Evolutionary conservation across 2,329 filamentous ascomycete genomes (phyloP), one percentile per base, ranked within the genome.

Genomic region (Trichoderma harzianum): DNA sequence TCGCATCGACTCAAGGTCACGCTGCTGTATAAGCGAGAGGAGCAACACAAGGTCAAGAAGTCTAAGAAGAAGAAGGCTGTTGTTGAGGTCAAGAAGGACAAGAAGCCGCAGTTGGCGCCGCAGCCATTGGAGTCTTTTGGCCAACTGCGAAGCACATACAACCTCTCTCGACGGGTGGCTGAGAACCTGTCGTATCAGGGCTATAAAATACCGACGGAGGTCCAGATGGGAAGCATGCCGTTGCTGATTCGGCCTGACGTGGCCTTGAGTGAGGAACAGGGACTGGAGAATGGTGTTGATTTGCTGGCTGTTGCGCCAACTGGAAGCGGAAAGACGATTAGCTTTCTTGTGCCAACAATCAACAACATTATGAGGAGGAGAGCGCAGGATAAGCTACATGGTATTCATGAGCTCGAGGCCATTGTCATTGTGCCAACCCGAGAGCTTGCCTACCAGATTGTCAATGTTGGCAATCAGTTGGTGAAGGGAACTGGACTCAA

Each of bases 291-390:
- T 16, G 80, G 80, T 10, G 84, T 95, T 5, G 91, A 99, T 83
- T 89, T 99, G 51, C 82, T 99, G 74, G 93, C 93, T 0, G 90
- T 98, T 57, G 96, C 96, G 3, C 96, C 96, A 1, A 99, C 96
- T 0, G 96, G 96, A 28, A 98, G 95, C 80, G 96, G 96, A 58
- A 99, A 99, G 85, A 99, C 96, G 0, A 85, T 99, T 74, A 94
- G 94, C 21, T 99, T 98, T 78, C 82, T 98, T 77, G 92, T 99
- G 55, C 95, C 95, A 0, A 87, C 94, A 3, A 90, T 99, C 76
- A 92, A 97, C 78, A 87, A 89, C 60, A 90, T 97, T 55, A 84
- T 93, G 75, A 85, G 87, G 73, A 83, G 87, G 68, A 83, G 87
- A 55, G 84, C 86, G 1, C 82, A 85, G 51, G 82, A 85, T 75